These are phyloP conservation scores for Dendrobium huoshanense DNA, from an alignment of 106 monocot genomes.

Conservation along the genomic window DNA sequence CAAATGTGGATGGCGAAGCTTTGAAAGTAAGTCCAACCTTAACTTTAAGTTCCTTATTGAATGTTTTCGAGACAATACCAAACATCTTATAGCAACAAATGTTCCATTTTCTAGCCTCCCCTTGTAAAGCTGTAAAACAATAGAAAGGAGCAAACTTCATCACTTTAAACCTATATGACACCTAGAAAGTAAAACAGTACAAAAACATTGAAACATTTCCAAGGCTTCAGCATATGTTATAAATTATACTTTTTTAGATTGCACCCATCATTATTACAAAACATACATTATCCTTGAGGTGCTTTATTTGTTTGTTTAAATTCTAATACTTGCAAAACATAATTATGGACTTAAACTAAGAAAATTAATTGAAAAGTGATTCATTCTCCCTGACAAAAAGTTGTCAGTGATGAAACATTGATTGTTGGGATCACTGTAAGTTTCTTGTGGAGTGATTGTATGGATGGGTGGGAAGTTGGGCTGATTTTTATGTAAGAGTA, in stretches of 20 bases:
- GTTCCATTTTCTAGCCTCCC: slow-evolving; percentile 89
- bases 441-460: too few species aligned
- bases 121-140: slow-evolving; percentile 70
- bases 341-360: background rate
- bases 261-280: background rate
- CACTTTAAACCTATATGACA: background rate
- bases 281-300: background rate
- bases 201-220: background rate
- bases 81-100: slow-evolving; percentile 77
- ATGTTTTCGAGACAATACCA: slow-evolving; percentile 66
- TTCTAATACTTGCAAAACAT: background rate
- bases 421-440: too few species aligned
- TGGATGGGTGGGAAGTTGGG: too few species aligned
- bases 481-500: too few species aligned
- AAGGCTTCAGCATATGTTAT: background rate
- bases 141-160: background rate
- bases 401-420: too few species aligned
- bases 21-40: slow-evolving; percentile 84
- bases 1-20: slow-evolving; percentile 94
- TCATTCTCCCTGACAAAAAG: too few species aligned
- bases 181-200: background rate
- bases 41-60: slow-evolving; percentile 87
- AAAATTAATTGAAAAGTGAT: background rate
- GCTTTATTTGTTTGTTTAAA: background rate
- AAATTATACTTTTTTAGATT: background rate